Base-by-base conservation (phyloP, 1,139 yeast genomes). In the Suhomyces bokatorum region DNA sequence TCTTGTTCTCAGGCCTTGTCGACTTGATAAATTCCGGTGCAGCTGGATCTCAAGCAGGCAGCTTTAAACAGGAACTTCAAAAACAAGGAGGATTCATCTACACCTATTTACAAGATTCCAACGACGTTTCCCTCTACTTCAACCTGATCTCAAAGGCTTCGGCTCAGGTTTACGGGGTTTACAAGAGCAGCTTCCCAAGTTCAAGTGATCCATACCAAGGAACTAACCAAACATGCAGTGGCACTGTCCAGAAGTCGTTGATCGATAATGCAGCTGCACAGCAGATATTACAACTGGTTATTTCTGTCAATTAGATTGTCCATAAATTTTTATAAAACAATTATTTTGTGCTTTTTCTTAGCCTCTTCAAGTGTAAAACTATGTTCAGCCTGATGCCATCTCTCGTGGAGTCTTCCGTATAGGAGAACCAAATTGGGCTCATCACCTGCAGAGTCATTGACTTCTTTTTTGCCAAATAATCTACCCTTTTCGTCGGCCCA, bases 41-140 rank as follows among this genome's bases (percentile, higher is more conserved):
- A 6, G 20, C 35, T 8, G 14, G 30, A 12, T 40, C 47, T 14
- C 39, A 51, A 6, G 51, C 52, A 32, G 42, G 46, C 13, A 44
- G 44, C 17, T 58, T 53, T 42, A 50, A 20, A 10, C 30, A 15
- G 17, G 45, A 42, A 42, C 53, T 65, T 2, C 31, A 36, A 3
- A 56, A 56, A 32, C 66, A 67, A 50, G 66, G 59, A 6, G 42
- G 40, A 11, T 63, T 47, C 42, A 49, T 67, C 27, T 55, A 50
- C 42, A 43, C 55, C 10, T 61, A 45, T 42, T 56, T 57, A 36
- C 67, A 66, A 46, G 64, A 64, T 40, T 50, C 55, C 5, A 36
- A 48, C n/a, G 63, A 60, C 34, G 13, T 32, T 2, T 46, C 50
- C 7, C 46, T 52, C 29, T 60, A 56, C 43, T 54, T 52, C 37